Evolutionary conservation across 371 early-diverging fungal genomes (phyloP), one percentile per base, ranked within the genome.

Genomic region (Mucor saturninus): DNA sequence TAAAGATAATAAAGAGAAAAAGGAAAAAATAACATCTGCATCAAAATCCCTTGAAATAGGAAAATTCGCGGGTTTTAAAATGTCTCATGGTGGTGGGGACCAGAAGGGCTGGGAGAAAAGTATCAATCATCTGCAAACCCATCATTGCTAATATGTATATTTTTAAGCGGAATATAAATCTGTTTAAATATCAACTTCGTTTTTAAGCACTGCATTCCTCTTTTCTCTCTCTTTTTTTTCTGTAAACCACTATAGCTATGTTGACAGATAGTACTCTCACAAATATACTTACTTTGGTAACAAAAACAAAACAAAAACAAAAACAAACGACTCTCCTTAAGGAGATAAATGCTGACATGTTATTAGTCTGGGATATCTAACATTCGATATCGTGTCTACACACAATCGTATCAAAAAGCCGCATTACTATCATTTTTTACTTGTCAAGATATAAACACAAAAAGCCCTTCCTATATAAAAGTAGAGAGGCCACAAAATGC

Each of bases 241-340:
- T 3, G 26, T 15, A 54, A 21, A 21, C 21, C 21, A 21, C 21
- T 21, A 21, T 21, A 21, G 21, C 21, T 21, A 78, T 78, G 79
- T 57, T 75, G 45, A 67, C 72, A 14, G 72, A 73, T 57, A 55
- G 69, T 29, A 78, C 74, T 48, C 65, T 78, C 43, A 75, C 72
- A 28, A 78, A 78, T 55, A 75, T 73, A 56, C 65, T 73, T 40
- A 64, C 64, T 29, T 69, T 78, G 72, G 79, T 78, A 75, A 66
- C 15, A 46, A 7, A 21, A 26, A 3, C 21, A 8, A 46, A 8
- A 43, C 2, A 40, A 40, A 40, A 40, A 40, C 8, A 40, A 40
- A 40, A 11, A 38, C 11, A 38, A 38, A 38, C 0, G 8, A 8
- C 39, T 1, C 11, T 38, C 39, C 8, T 11, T 38, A 42, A 11